Conservation (phyloP, 2,329 filamentous ascomycete genomes). For the Verticillium albo-atrum region DNA sequence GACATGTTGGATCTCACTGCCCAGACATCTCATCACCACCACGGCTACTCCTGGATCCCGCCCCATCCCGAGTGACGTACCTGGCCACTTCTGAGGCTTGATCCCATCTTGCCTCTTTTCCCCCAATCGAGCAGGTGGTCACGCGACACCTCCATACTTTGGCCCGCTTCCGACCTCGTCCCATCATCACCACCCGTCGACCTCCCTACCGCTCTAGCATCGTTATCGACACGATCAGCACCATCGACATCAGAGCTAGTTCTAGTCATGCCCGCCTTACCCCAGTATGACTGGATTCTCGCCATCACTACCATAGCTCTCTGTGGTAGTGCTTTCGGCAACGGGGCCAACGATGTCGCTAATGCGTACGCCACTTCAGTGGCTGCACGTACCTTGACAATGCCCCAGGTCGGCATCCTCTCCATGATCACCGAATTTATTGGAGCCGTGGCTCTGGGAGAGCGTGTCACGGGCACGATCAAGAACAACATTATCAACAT, state of each 20-base stretch:
- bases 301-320: slow-evolving; percentile 11
- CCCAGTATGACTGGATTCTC: slow-evolving; percentile 12
- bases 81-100: background rate
- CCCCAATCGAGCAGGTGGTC: background rate
- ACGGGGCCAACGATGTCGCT: slow-evolving; percentile 12
- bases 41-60: background rate
- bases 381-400: slow-evolving; percentile 44
- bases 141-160: background rate
- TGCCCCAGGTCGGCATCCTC: slow-evolving; percentile 45
- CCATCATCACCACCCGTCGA: background rate
- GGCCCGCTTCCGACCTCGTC: background rate
- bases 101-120: background rate
- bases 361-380: slow-evolving; percentile 50
- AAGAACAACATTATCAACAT: slow-evolving; percentile 37
- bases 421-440: slow-evolving; percentile 45
- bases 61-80: background rate
- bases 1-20: background rate
- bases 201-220: background rate
- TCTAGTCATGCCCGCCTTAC: background rate
- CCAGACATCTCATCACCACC: background rate
- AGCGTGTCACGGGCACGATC: slow-evolving; percentile 36
- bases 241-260: background rate
- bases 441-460: slow-evolving; percentile 46
- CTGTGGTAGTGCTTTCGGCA: slow-evolving; percentile 10
- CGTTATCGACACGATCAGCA: background rate